Conservation (phyloP, 2,329 filamentous ascomycete genomes). For the Colletotrichum eleusines region DNA sequence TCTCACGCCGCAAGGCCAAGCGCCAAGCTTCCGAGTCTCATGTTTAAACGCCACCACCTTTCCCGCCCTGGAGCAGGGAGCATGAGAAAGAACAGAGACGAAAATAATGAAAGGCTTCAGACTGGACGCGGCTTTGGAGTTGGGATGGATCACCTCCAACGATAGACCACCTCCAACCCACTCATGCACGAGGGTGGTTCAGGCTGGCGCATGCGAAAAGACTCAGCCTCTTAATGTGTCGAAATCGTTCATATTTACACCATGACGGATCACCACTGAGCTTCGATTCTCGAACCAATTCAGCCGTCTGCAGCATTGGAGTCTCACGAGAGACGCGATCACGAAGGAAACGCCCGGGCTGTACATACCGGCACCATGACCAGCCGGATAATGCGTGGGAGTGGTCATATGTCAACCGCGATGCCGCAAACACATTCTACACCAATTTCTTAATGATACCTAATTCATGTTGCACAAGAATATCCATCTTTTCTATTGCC, state of each 20-base stretch:
- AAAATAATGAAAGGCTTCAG: constrained; percentile 21
- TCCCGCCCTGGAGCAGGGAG: neutral
- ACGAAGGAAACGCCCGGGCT: constrained; percentile 29
- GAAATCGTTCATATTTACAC: constrained; percentile 4
- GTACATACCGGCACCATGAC: constrained; percentile 27
- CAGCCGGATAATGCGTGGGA: constrained; percentile 29
- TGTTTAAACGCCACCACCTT: constrained; percentile 9
- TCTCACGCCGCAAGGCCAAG: constrained; percentile 49
- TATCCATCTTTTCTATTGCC: neutral
- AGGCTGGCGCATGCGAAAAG: constrained; percentile 1
- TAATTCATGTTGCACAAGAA: constrained; percentile 21
- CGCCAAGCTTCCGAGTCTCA: constrained; percentile 44
- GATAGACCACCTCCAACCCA: neutral
- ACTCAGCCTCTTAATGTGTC: constrained; percentile 9
- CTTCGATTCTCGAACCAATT: constrained; percentile 20
- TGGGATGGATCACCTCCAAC: neutral
- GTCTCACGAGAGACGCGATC: constrained; percentile 34
- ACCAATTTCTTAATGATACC: constrained; percentile 18
- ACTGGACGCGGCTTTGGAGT: neutral
- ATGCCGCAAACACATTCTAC: constrained; percentile 33
- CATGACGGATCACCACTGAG: constrained; percentile 5
- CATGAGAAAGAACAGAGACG: neutral
- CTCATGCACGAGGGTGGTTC: neutral
- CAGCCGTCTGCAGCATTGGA: constrained; percentile 13
- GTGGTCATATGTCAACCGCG: constrained; percentile 26